These are phyloP conservation scores for Beauveria rudraprayagi DNA, from an alignment of 2,329 filamentous ascomycete species.

Conservation along the genomic window DNA sequence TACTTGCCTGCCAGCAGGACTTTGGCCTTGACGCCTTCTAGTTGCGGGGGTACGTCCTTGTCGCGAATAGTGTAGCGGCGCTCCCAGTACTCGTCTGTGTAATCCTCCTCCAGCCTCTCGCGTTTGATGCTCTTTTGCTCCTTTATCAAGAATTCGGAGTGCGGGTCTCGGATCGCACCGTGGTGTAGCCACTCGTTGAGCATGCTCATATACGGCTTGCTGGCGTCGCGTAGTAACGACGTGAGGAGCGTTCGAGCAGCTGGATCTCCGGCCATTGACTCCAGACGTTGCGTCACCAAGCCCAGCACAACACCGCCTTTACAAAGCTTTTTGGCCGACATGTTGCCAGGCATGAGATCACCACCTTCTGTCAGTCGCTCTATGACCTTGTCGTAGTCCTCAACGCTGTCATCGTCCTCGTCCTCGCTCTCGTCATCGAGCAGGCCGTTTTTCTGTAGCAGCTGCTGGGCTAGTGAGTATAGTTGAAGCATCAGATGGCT, in stretches of 20 bases:
- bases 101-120: constrained; percentile 87
- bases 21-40: constrained; percentile 86
- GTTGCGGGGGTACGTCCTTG: constrained; percentile 82
- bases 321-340: constrained; percentile 83
- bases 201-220: constrained; percentile 94
- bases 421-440: constrained; percentile 73
- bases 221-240: constrained; percentile 76
- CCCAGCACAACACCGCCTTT: constrained; percentile 95
- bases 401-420: constrained; percentile 62
- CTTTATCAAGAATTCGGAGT: constrained; percentile 88
- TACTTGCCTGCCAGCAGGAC: constrained; percentile 95
- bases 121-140: constrained; percentile 92
- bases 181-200: constrained; percentile 98
- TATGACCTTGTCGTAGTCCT: constrained; percentile 87
- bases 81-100: constrained; percentile 99
- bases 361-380: constrained; percentile 83
- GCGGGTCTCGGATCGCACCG: constrained; percentile 87
- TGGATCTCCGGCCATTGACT: constrained; percentile 89
- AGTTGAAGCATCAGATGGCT: constrained; percentile 87
- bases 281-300: constrained; percentile 73
- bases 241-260: constrained; percentile 76
- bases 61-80: constrained; percentile 92
- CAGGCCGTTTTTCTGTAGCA: constrained; percentile 80
- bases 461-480: constrained; percentile 78
- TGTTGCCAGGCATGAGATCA: constrained; percentile 67